Evolutionary conservation across 176 grass and related monocot species (phyloP).

Genomic region (Musa itinerans): DNA sequence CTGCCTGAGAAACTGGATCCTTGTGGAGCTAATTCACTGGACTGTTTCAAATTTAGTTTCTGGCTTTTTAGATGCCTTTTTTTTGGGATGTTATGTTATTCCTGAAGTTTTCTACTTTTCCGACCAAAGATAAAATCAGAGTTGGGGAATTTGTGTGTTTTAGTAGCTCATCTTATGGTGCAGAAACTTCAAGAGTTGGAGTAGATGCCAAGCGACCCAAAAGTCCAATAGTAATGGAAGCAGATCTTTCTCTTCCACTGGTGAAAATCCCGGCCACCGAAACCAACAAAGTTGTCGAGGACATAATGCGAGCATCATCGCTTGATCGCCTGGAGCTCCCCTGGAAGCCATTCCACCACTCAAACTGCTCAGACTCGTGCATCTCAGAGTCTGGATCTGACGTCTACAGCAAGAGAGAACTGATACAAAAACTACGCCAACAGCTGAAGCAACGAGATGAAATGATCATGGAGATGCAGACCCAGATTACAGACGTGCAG

Average conservation of each 20-base stretch:
- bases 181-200: conserved; percentile 35
- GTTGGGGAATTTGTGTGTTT: not conserved
- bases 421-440: conserved; percentile 82
- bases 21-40: too few relatives aligned
- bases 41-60: too few relatives aligned
- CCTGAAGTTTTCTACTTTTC: too few relatives aligned
- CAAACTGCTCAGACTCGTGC: conserved; percentile 76
- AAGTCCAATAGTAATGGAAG: conserved; percentile 34
- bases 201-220: conserved; percentile 36
- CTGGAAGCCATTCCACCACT: conserved; percentile 65
- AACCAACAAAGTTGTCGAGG: conserved; percentile 43
- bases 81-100: too few relatives aligned
- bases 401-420: conserved; percentile 83
- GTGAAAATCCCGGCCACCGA: conserved; percentile 50
- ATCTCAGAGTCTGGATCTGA: conserved; percentile 91
- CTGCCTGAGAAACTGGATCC: too few relatives aligned
- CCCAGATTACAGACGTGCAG: conserved; percentile 72
- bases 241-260: conserved; percentile 52
- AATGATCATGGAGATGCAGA: conserved; percentile 94
- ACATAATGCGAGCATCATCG: conserved; percentile 67
- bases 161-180: conserved; percentile 15
- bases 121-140: too few relatives aligned
- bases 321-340: conserved; percentile 77
- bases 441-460: conserved; percentile 85
- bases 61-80: too few relatives aligned